phyloP scores from a whole-genome alignment of 164 flowering plant genomes.

The Nymphaea thermarum region DNA sequence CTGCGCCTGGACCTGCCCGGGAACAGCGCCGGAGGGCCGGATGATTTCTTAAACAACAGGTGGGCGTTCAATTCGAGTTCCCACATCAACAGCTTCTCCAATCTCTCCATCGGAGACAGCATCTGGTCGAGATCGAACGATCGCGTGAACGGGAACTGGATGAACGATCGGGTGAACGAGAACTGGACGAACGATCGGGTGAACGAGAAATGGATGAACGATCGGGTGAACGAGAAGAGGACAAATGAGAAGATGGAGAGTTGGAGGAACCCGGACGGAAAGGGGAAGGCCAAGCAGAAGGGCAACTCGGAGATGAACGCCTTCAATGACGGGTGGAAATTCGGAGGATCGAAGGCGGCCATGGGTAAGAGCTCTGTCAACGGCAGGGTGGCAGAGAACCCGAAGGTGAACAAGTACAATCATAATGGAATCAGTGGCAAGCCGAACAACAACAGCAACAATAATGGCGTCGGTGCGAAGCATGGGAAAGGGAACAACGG shows the following conservation, averaged over 20 bases:
- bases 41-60: background rate
- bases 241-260: constrained; percentile 35
- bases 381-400: constrained; percentile 9
- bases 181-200: constrained; percentile 1
- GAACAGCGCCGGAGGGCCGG: background rate
- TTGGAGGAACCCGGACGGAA: constrained; percentile 56
- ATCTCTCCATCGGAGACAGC: constrained; percentile 61
- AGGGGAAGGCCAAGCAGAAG: constrained; percentile 10
- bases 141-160: background rate
- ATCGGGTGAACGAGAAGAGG: constrained; percentile 1
- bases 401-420: constrained; percentile 7
- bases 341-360: constrained; percentile 2
- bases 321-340: constrained; percentile 46
- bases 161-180: background rate
- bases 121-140: constrained; percentile 45
- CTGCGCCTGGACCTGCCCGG: constrained; percentile 40
- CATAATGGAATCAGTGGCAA: constrained; percentile 2
- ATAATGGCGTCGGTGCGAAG: background rate
- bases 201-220: background rate
- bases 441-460: constrained; percentile 10
- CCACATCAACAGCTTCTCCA: constrained; percentile 22
- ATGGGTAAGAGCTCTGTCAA: background rate
- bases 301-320: constrained; percentile 15
- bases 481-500: constrained; percentile 12
- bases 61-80: background rate